phyloP scores from a whole-genome alignment of 2,329 filamentous ascomycete genomes.

The Pestalotiopsis sp. region DNA sequence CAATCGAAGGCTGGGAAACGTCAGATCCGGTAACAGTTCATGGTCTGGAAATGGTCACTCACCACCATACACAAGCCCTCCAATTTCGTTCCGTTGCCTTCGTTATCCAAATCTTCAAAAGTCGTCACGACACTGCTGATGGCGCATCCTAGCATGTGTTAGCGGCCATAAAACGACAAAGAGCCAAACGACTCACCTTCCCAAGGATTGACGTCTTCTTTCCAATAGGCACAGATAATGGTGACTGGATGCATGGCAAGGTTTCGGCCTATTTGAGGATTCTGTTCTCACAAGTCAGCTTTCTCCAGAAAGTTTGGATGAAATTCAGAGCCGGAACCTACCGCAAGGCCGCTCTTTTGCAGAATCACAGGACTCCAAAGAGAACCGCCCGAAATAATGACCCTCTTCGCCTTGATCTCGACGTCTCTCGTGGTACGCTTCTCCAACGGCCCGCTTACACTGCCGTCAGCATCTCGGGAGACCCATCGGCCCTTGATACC shows the following conservation, averaged over 20 bases:
- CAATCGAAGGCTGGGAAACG: constrained; percentile 56
- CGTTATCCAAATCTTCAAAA: constrained; percentile 76
- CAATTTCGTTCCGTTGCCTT: constrained; percentile 79
- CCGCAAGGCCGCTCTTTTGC: constrained; percentile 72
- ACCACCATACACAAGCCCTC: constrained; percentile 73
- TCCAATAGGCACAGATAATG: constrained; percentile 59
- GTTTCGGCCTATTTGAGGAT: constrained; percentile 77
- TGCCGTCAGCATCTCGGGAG: constrained; percentile 64
- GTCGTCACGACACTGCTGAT: constrained; percentile 75
- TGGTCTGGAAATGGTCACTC: constrained; percentile 23
- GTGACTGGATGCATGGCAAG: constrained; percentile 78
- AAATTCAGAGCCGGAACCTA: constrained; percentile 28
- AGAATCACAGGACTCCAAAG: constrained; percentile 77
- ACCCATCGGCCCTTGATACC: constrained; percentile 32
- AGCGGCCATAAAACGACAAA: constrained; percentile 2
- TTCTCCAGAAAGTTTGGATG: too few species aligned
- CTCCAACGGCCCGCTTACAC: constrained; percentile 50
- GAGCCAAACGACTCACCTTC: constrained; percentile 40
- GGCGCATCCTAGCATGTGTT: constrained; percentile 59
- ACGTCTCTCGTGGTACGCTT: constrained; percentile 59
- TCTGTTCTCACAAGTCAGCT: constrained; percentile 44
- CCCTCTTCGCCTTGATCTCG: constrained; percentile 73
- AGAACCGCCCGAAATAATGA: constrained; percentile 74
- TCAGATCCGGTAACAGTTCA: not conserved
- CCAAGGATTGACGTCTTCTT: constrained; percentile 69